Conservation (phyloP, 2,329 filamentous ascomycete species). For the Passalora sequoiae region DNA sequence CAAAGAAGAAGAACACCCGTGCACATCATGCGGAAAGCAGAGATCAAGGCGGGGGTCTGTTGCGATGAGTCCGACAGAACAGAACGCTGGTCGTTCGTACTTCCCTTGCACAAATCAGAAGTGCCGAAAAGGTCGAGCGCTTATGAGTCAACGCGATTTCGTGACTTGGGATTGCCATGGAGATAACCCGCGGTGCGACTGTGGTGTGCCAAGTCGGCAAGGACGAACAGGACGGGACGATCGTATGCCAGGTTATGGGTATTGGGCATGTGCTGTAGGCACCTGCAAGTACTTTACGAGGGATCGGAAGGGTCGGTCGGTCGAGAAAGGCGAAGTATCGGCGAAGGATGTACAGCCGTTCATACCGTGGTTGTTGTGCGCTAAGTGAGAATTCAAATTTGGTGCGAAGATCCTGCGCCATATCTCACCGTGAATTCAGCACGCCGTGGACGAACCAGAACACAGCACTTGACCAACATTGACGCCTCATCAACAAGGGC, state of each 20-base stretch:
- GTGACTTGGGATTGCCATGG: constrained; percentile 17
- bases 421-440: not conserved
- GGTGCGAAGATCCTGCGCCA: too few species aligned
- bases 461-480: too few species aligned
- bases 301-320: constrained; percentile 18
- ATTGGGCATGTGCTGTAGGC: constrained; percentile 20
- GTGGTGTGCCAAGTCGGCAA: constrained; percentile 16
- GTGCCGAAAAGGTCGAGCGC: constrained; percentile 13
- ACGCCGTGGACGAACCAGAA: too few species aligned
- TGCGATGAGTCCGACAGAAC: constrained; percentile 10
- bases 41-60: constrained; percentile 13
- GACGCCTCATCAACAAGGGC: too few species aligned
- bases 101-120: constrained; percentile 16
- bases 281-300: constrained; percentile 19
- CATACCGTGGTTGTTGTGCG: constrained; percentile 20
- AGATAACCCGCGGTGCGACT: constrained; percentile 19
- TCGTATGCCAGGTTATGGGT: constrained; percentile 16
- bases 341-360: constrained; percentile 17
- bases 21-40: constrained; percentile 15
- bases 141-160: constrained; percentile 13
- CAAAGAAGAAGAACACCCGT: constrained; percentile 15
- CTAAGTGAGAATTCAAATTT: constrained; percentile 5
- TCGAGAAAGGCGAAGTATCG: constrained; percentile 18
- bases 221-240: constrained; percentile 4
- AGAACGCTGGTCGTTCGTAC: constrained; percentile 13